phyloP scores from a whole-genome alignment of 2,329 filamentous ascomycete genomes.

The Claviceps quebecensis region DNA sequence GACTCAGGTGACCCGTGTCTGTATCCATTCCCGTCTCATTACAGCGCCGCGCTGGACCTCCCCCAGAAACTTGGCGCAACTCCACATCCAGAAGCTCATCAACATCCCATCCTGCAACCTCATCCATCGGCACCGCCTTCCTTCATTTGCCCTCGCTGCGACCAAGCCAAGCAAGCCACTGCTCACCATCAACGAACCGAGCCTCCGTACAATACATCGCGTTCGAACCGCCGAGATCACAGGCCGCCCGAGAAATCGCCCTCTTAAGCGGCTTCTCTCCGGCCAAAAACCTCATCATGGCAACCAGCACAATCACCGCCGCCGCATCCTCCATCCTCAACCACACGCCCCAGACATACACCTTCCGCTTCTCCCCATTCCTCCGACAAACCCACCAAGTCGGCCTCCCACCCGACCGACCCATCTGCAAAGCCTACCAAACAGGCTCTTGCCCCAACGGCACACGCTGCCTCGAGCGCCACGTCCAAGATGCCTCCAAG shows the following conservation, averaged over 20 bases:
- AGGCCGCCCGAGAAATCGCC: too few species aligned
- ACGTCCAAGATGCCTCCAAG: conserved; percentile 33
- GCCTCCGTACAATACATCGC: too few species aligned
- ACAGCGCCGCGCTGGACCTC: neutral
- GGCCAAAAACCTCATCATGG: conserved; percentile 12
- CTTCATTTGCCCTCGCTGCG: neutral
- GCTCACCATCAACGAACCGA: neutral
- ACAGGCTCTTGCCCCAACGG: conserved; percentile 80
- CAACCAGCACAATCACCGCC: conserved; percentile 13
- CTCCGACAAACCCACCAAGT: conserved; percentile 73
- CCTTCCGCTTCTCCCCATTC: conserved; percentile 77
- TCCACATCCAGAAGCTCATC: neutral
- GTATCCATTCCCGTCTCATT: too few species aligned
- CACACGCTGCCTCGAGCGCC: conserved; percentile 71
- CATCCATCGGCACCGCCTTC: neutral
- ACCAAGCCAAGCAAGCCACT: neutral
- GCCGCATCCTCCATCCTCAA: conserved; percentile 36
- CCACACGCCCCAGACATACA: conserved; percentile 43
- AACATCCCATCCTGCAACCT: neutral
- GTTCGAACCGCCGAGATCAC: neutral
- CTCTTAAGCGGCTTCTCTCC: neutral
- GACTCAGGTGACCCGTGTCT: too few species aligned
- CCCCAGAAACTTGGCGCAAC: neutral
- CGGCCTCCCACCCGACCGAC: conserved; percentile 63
- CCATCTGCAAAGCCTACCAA: conserved; percentile 74